phyloP scores from a whole-genome alignment of 2,329 filamentous ascomycete species.

The Fusarium ramigenum region DNA sequence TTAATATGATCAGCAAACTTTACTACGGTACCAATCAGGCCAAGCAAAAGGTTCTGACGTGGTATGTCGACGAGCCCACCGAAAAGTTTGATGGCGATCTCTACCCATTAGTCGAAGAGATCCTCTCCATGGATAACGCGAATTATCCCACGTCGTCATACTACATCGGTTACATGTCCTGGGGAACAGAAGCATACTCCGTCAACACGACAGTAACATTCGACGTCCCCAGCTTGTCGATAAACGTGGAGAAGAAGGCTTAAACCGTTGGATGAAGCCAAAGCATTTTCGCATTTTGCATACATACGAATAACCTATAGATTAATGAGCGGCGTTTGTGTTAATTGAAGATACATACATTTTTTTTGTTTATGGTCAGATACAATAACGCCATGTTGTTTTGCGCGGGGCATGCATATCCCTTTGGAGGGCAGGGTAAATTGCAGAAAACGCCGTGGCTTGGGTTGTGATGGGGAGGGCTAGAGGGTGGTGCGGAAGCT shows the following conservation, averaged over 20 bases:
- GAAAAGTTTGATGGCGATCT: conserved; percentile 59
- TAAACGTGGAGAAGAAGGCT: conserved; percentile 46
- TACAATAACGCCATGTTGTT: conserved; percentile 6
- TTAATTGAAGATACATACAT: not conserved
- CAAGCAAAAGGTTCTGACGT: conserved; percentile 60
- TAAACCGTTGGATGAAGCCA: not conserved
- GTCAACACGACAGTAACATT: conserved; percentile 58
- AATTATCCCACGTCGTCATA: conserved; percentile 52
- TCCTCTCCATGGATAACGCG: conserved; percentile 47
- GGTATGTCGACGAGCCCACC: conserved; percentile 51
- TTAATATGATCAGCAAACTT: conserved; percentile 46
- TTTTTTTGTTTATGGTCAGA: not conserved
- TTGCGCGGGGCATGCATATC: conserved; percentile 5
- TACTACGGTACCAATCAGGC: conserved; percentile 53
- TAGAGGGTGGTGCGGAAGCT: conserved; percentile 9
- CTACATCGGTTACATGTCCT: conserved; percentile 62
- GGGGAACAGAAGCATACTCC: conserved; percentile 62
- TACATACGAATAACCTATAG: conserved; percentile 23
- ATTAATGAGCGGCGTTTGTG: conserved; percentile 27
- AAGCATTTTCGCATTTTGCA: conserved; percentile 1
- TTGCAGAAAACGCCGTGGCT: conserved; percentile 15
- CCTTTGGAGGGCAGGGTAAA: not conserved
- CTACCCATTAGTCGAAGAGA: conserved; percentile 54
- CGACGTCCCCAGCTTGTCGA: conserved; percentile 51
- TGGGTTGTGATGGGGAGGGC: not conserved